Percentiles rank a stretch among this genome's conserved stretches.
These are phyloP conservation scores for Stropharia rugosoannulata DNA, from an alignment of 768 basidiomycete species.

Conservation along the genomic window DNA sequence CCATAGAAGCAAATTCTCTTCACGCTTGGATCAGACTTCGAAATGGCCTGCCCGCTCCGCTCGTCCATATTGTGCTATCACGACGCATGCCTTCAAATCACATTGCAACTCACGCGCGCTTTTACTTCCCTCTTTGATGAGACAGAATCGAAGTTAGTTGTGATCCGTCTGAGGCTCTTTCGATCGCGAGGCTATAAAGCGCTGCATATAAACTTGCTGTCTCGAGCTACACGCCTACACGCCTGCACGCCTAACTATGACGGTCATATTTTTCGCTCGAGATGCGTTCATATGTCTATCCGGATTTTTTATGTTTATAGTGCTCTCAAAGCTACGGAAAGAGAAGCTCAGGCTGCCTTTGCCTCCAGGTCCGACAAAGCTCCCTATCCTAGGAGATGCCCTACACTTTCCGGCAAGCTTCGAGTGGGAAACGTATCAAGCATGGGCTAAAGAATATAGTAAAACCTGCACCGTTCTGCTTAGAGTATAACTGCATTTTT, in stretches of 20 bases:
- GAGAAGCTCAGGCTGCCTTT: conserved; percentile 23
- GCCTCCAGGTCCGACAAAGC: conserved; percentile 40
- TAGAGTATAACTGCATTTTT: not conserved
- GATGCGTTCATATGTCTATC: not conserved
- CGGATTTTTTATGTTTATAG: not conserved
- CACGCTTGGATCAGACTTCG: too few relatives aligned
- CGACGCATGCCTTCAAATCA: too few relatives aligned
- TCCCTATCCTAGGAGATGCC: conserved; percentile 44
- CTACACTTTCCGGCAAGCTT: conserved; percentile 39
- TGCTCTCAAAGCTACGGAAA: not conserved
- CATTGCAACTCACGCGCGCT: too few relatives aligned
- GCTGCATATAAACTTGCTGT: too few relatives aligned
- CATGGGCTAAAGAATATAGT: conserved; percentile 42
- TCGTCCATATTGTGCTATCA: too few relatives aligned
- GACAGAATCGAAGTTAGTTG: too few relatives aligned
- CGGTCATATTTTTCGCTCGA: not conserved
- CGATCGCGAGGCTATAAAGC: too few relatives aligned
- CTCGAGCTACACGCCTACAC: too few relatives aligned
- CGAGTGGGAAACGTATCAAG: conserved; percentile 39
- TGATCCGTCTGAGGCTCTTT: too few relatives aligned
- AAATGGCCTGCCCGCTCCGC: too few relatives aligned
- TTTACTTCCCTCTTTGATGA: too few relatives aligned
- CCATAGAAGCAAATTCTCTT: too few relatives aligned
- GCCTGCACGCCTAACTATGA: not conserved
- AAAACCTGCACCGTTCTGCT: not conserved